Conservation (phyloP, 139 green algal species). For the Picochlorum sp. region DNA sequence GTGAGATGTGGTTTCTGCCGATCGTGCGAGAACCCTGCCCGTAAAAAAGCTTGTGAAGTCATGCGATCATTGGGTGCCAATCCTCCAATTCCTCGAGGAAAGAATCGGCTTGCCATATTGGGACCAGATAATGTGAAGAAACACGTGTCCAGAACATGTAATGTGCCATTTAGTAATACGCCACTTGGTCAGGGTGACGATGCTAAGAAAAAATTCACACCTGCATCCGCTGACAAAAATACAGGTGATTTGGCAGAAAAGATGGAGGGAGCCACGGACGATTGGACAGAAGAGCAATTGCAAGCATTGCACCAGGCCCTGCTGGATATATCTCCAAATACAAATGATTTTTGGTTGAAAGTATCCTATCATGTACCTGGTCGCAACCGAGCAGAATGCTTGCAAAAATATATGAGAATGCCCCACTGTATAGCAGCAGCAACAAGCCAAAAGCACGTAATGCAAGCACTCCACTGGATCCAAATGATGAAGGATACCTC, state of each 20-base stretch:
- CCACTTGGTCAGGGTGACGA: neutral
- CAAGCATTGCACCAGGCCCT: neutral
- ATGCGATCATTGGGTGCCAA: neutral
- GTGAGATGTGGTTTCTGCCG: slow-evolving; percentile 17
- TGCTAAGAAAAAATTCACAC: too few species aligned
- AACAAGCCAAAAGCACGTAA: too few species aligned
- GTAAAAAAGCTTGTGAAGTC: slow-evolving; percentile 2
- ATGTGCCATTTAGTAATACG: neutral
- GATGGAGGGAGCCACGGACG: neutral
- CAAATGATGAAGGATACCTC: too few species aligned
- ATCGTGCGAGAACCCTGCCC: slow-evolving; percentile 8
- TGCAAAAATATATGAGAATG: slow-evolving; percentile 6
- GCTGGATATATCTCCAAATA: slow-evolving; percentile 12
- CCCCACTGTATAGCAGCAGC: neutral
- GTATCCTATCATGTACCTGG: slow-evolving; percentile 11
- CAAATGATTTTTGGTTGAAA: slow-evolving; percentile 14
- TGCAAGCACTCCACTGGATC: too few species aligned
- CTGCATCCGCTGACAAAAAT: too few species aligned
- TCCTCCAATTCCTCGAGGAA: neutral
- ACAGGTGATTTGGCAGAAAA: neutral
- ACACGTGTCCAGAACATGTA: neutral
- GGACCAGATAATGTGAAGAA: neutral
- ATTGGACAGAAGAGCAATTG: slow-evolving; percentile 13
- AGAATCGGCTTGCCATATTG: neutral
- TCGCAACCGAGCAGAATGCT: slow-evolving; percentile 2